Conservation (phyloP, 2,329 filamentous ascomycete species). For the Zymoseptoria tritici region DNA sequence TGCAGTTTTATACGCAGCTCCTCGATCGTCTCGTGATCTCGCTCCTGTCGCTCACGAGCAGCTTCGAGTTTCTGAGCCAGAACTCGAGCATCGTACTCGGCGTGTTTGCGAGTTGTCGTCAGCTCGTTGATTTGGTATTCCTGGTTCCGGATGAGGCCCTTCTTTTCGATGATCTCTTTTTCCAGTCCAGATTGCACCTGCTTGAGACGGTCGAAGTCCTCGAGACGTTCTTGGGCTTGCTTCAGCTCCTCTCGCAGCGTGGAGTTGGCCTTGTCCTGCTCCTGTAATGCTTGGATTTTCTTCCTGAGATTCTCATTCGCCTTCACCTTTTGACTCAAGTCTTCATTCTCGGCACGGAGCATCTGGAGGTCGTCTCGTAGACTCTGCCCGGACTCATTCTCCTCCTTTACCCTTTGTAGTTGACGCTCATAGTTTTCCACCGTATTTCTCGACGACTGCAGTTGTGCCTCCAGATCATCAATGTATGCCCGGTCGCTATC, state of each 20-base stretch:
- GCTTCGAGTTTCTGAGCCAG: conserved; percentile 42
- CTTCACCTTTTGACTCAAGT: conserved; percentile 42
- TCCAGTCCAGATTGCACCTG: conserved; percentile 39
- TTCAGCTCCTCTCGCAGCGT: conserved; percentile 40
- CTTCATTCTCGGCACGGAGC: conserved; percentile 42
- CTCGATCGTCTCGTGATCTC: conserved; percentile 41
- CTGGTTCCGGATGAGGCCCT: conserved; percentile 42
- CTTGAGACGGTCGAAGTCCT: conserved; percentile 39
- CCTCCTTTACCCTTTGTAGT: conserved; percentile 37
- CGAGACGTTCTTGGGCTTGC: conserved; percentile 36
- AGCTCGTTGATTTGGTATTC: conserved; percentile 47
- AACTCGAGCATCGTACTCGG: conserved; percentile 42
- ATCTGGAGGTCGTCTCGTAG: conserved; percentile 46
- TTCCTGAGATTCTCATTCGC: conserved; percentile 48
- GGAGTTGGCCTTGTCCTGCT: conserved; percentile 39
- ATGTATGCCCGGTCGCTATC: conserved; percentile 44
- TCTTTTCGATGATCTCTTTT: conserved; percentile 46
- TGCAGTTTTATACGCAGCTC: conserved; percentile 41
- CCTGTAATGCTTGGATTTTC: conserved; percentile 45
- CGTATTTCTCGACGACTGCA: conserved; percentile 37
- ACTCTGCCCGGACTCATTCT: conserved; percentile 40
- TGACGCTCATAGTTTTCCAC: conserved; percentile 41
- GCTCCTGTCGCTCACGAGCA: conserved; percentile 40
- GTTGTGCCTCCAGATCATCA: conserved; percentile 42
- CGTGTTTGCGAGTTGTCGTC: conserved; percentile 40